Evolutionary conservation across 192 early-diverging fungal genomes (phyloP), one percentile per base, ranked within the genome.

Genomic region (Thamnidium elegans): DNA sequence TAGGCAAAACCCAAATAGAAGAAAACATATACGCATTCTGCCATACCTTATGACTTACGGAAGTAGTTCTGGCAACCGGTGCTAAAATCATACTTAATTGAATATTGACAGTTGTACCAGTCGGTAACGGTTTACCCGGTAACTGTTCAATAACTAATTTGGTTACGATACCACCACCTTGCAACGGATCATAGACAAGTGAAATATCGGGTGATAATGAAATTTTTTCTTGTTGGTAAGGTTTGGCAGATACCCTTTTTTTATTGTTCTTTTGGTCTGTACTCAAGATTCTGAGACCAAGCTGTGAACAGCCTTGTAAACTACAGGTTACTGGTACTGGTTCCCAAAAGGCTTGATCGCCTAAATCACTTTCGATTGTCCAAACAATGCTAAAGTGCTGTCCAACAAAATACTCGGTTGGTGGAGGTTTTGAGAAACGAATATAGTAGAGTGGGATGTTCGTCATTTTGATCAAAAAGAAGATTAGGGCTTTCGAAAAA

Each of bases 351-450:
- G 54, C 30, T 19, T 58, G 31, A 51, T 72, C 71, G n/a, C 65
- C 66, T 9, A 72, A 55, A 72, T 72, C 71, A n/a, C 39, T 72
- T 13, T 67, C 66, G 30, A 72, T 67, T 42, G 50, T 63, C 65
- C 66, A 63, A 13, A 72, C 71, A 7, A 72, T 52, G 4, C 50
- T 58, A 43, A 72, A 72, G 14, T 65, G 55, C 43, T 72, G 65
- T 6, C 58, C 21, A 0, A 66, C 4, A 19, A 42, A 34, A 23
- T 58, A 65, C 23, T 39, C 5, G 0, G 34, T 58, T 21, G 71
- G 71, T 11, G 71, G 71, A 45, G 71, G 66, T 30, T 72, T 72
- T 3, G 55, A 50, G 45, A 72, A 67, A 8, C 62, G 65, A 54
- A 72, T 72, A 34, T 72, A 72, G 23, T 63, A 67, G 11, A 66